Percentiles rank a stretch among this genome's conserved stretches.
Conservation (phyloP, 331 rosid genomes). For the Acacia concinna region DNA sequence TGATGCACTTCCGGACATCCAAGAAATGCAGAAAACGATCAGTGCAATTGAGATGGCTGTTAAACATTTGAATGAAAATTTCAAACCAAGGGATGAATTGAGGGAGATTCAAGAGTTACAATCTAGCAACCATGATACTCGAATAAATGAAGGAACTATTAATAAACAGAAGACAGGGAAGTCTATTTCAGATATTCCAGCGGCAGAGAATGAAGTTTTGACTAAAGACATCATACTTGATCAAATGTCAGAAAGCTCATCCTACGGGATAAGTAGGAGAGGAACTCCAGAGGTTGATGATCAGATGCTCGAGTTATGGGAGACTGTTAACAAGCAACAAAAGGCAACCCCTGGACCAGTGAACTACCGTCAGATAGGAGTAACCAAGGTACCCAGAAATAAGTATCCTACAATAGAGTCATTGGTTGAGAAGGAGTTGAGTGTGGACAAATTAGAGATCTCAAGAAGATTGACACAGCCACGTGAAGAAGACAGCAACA, state of each 20-base stretch:
- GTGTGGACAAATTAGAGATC: conserved; percentile 78
- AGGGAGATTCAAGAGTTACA: conserved; percentile 63
- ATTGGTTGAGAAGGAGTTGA: conserved; percentile 76
- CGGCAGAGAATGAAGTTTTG: conserved; percentile 66
- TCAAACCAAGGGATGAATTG: conserved; percentile 53
- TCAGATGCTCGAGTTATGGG: conserved; percentile 88
- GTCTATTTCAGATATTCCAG: conserved; percentile 51
- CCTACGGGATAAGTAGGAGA: conserved; percentile 66
- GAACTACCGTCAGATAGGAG: conserved; percentile 43
- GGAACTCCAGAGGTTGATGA: conserved; percentile 54
- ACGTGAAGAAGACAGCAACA: conserved; percentile 66
- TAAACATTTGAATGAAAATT: conserved; percentile 43
- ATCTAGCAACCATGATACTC: conserved; percentile 38
- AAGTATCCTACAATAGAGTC: conserved; percentile 41
- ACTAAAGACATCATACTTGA: conserved; percentile 96
- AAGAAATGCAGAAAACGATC: conserved; percentile 69
- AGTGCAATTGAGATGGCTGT: conserved; percentile 59
- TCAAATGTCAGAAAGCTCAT: conserved; percentile 77
- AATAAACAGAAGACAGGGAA: conserved; percentile 38
- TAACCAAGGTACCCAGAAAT: conserved; percentile 45
- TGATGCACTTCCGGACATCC: conserved; percentile 55
- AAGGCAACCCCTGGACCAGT: conserved; percentile 33
- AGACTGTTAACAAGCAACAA: conserved; percentile 53
- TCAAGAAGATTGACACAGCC: conserved; percentile 61
- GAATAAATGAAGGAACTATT: conserved; percentile 31